Evolutionary conservation across 345 rosid genomes (phyloP).

Genomic region (Hevea brasiliensis): DNA sequence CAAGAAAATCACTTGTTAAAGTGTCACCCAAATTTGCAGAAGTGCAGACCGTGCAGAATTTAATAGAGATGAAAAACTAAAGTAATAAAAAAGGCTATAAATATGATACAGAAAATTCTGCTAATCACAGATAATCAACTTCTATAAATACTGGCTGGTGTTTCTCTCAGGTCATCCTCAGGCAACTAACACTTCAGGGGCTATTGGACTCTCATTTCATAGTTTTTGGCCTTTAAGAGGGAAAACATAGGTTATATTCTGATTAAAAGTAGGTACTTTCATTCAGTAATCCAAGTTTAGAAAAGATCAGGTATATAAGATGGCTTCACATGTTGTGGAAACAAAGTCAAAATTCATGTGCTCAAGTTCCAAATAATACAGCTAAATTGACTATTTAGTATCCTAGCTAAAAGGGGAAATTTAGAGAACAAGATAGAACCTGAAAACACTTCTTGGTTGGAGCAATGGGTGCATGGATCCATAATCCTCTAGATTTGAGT

Average conservation of each 20-base stretch:
- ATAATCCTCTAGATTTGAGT: constrained; percentile 92
- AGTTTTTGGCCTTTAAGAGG: not conserved
- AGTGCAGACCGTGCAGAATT: not conserved
- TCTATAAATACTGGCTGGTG: not conserved
- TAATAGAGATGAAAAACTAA: not conserved
- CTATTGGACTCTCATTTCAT: not conserved
- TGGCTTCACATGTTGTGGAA: not conserved
- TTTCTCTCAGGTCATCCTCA: not conserved
- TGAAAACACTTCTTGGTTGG: constrained; percentile 93
- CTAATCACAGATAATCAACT: not conserved
- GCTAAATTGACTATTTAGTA: not conserved
- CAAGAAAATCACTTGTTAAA: constrained; percentile 20
- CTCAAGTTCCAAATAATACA: not conserved
- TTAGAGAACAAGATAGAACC: constrained; percentile 36
- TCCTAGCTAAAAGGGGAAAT: not conserved
- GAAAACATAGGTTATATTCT: not conserved
- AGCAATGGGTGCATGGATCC: constrained; percentile 99
- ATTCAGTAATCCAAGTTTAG: no score
- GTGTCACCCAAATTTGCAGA: constrained; percentile 16
- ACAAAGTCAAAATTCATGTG: not conserved
- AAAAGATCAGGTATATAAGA: not conserved
- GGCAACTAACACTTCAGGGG: not conserved
- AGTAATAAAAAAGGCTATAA: not conserved
- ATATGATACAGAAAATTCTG: not conserved
- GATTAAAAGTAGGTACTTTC: not conserved